These are phyloP conservation scores for Coniochaeta prunicola DNA, from an alignment of 2,329 filamentous ascomycete genomes.

Conservation along the genomic window DNA sequence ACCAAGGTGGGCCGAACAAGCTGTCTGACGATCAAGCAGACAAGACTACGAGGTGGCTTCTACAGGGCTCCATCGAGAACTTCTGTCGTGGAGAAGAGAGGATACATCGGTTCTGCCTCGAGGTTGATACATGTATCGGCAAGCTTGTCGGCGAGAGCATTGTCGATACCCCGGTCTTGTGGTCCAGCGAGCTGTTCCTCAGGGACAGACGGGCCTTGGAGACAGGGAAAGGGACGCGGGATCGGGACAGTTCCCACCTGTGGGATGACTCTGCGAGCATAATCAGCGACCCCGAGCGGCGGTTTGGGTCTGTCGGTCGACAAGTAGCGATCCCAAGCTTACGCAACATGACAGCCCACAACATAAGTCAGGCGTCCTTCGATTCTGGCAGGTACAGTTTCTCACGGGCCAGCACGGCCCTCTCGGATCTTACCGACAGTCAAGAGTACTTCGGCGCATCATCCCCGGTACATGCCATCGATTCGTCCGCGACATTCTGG, in stretches of 20 bases:
- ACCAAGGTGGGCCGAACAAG: conserved; percentile 88
- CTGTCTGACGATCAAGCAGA: conserved; percentile 93
- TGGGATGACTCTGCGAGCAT: conserved; percentile 49
- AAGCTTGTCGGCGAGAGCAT: conserved; percentile 81
- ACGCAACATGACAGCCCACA: conserved; percentile 51
- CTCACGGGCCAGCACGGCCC: conserved; percentile 47
- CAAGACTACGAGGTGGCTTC: conserved; percentile 75
- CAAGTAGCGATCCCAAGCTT: conserved; percentile 44
- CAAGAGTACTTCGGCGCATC: conserved; percentile 63
- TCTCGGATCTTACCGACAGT: conserved; percentile 61
- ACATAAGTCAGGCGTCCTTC: conserved; percentile 62
- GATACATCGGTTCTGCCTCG: conserved; percentile 88
- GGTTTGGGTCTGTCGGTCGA: conserved; percentile 35
- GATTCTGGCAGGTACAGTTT: conserved; percentile 60
- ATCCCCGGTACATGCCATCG: conserved; percentile 64
- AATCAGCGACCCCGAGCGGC: conserved; percentile 46
- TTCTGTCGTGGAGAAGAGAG: conserved; percentile 93
- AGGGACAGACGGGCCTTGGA: conserved; percentile 63
- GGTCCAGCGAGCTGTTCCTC: conserved; percentile 84
- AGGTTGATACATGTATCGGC: conserved; percentile 78
- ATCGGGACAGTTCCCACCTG: conserved; percentile 31
- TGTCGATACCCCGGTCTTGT: conserved; percentile 77
- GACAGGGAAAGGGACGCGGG: conserved; percentile 24
- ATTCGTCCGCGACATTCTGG: conserved; percentile 79
- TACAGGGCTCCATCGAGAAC: conserved; percentile 76